These are phyloP conservation scores for Schizosaccharomyces octosporus DNA, from an alignment of 805 yeast species.

Conservation along the genomic window DNA sequence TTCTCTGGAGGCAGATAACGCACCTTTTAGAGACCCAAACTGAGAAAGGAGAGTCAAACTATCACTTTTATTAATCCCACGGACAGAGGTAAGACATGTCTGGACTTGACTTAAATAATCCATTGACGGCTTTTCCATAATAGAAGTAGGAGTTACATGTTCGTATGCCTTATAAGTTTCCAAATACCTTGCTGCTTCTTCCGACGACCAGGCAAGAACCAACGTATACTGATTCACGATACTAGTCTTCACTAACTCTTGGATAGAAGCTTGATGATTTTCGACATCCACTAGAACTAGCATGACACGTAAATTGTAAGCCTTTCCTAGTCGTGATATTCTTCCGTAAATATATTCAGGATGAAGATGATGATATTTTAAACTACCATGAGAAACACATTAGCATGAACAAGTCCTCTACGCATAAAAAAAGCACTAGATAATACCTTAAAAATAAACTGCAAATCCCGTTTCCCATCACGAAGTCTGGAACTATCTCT, in stretches of 20 bases:
- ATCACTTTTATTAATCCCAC: conserved; percentile 18
- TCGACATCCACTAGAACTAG: conserved; percentile 18
- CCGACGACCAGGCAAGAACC: conserved; percentile 15
- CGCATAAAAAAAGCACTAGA: neutral
- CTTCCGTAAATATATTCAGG: conserved; percentile 20
- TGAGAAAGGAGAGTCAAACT: conserved; percentile 13
- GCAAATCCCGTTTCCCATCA: conserved; percentile 14
- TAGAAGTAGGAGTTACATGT: conserved; percentile 12
- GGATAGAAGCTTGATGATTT: conserved; percentile 14
- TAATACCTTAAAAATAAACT: conserved; percentile 14
- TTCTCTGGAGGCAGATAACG: conserved; percentile 11
- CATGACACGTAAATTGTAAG: conserved; percentile 13
- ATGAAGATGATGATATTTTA: conserved; percentile 13
- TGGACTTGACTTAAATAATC: conserved; percentile 15
- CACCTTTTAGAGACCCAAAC: conserved; percentile 14
- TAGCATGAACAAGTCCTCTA: neutral
- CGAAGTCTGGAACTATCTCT: conserved; percentile 16
- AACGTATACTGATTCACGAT: conserved; percentile 14
- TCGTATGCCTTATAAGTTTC: conserved; percentile 13
- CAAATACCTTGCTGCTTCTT: conserved; percentile 18
- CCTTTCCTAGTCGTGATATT: conserved; percentile 14
- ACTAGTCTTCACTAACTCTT: conserved; percentile 14
- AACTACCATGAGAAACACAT: neutral
- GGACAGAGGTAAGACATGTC: conserved; percentile 14
- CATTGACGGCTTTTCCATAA: conserved; percentile 12